Conservation (phyloP, 2,329 filamentous ascomycete species). For the Elsinoe batatas region DNA sequence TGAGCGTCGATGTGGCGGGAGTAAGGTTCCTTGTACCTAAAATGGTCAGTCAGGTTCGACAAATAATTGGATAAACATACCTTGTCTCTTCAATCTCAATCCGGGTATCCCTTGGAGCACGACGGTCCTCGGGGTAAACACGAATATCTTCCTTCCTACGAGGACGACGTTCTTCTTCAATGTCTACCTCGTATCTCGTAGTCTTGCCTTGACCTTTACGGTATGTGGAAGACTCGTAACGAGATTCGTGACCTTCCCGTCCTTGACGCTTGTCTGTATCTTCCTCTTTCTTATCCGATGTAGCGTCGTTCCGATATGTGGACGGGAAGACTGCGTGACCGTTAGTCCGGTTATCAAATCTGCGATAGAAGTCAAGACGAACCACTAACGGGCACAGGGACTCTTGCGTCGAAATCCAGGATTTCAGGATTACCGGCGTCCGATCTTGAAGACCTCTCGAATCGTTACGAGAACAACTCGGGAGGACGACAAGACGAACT, state of each 20-base stretch:
- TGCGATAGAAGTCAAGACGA: neutral
- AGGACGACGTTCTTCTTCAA: constrained; percentile 69
- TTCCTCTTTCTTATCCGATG: constrained; percentile 73
- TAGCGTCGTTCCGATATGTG: constrained; percentile 75
- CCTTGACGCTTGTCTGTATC: constrained; percentile 84
- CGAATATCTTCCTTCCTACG: constrained; percentile 38
- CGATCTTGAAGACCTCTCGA: constrained; percentile 18
- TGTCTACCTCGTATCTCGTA: constrained; percentile 63
- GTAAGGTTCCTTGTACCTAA: constrained; percentile 48
- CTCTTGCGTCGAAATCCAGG: constrained; percentile 19
- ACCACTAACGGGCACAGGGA: constrained; percentile 18
- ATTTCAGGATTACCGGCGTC: constrained; percentile 17
- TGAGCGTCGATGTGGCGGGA: constrained; percentile 53
- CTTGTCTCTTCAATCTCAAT: constrained; percentile 43
- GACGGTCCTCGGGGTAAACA: constrained; percentile 30
- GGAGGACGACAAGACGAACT: constrained; percentile 19
- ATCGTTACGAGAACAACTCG: constrained; percentile 19
- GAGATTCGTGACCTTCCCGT: constrained; percentile 94
- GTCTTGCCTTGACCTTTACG: constrained; percentile 48
- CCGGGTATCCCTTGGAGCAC: constrained; percentile 23
- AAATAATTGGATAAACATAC: constrained; percentile 29
- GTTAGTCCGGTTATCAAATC: neutral
- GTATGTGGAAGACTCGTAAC: constrained; percentile 50
- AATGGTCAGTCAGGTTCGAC: constrained; percentile 12
- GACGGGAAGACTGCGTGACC: constrained; percentile 74